Evolutionary conservation across 768 basidiomycete genomes (phyloP), one percentile per base, ranked within the genome.

Genomic region (Pisolithus sp.): DNA sequence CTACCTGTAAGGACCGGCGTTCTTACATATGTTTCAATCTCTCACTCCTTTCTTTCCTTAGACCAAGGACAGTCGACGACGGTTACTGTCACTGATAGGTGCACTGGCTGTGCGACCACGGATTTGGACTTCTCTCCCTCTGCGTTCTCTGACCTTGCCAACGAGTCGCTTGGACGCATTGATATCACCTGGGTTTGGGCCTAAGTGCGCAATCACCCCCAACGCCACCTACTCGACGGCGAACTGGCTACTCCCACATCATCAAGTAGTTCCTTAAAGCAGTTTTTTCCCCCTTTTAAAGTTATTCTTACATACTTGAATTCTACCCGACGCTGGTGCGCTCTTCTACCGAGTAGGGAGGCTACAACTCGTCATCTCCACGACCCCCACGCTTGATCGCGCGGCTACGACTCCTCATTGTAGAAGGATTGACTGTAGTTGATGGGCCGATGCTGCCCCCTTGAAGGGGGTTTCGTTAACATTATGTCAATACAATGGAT

Each of bases 41-140:
- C 39, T 15, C 52, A 5, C 48, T 48, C 39, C 50, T 28, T 43
- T 51, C 46, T 39, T 58, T 10, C 58, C 40, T n/a, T 55, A 86
- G 86, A 80, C 60, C 28, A 73, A 42, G 80, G 81, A 56, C 77
- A 77, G 28, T 61, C 58, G 2, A 71, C 82, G 46, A 68, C 62
- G 0, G 78, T 85, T 20, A 62, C 65, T 0, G 61, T 88, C 56
- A 74, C 72, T 5, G 89, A 92, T 65, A 75, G 86, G 20, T 90
- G 89, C 61, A 62, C 48, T 0, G 83, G 62, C 12, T 91, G 88
- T 56, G 55, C 54, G 0, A 0, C 65, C 7, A 72, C 63, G 46
- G 75, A 78, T 61, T 75, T 89, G 54, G 85, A 89, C 67, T 74
- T 89, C 55, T 80, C 83, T 10, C 80, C 78, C 6, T 1, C 66